A percentile compares a stretch with the other conserved stretches of the same genome.
Conservation (phyloP, 306 rosid genomes). For the Quillaja saponaria region DNA sequence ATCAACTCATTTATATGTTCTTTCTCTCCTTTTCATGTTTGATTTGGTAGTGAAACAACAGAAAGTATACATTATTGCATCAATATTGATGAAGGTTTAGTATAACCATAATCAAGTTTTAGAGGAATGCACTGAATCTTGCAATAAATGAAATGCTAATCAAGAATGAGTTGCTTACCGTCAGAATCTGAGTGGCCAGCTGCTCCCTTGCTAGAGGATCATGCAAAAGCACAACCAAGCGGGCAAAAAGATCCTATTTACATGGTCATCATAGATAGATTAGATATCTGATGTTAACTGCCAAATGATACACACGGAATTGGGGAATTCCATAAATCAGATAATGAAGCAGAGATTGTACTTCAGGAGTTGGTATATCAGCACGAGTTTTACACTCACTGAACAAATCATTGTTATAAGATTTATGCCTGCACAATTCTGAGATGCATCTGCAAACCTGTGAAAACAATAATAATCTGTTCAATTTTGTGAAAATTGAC, state of each 20-base stretch:
- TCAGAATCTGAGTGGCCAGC: slow-evolving; percentile 83
- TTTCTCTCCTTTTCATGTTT: too few relatives aligned
- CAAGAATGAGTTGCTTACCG: slow-evolving; percentile 58
- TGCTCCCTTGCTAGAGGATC: slow-evolving; percentile 92
- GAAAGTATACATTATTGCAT: neutral
- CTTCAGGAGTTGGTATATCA: slow-evolving; percentile 86
- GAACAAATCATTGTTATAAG: slow-evolving; percentile 58
- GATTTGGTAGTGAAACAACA: neutral
- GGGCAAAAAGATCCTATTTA: slow-evolving; percentile 86
- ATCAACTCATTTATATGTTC: slow-evolving; percentile 14
- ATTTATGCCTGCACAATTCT: slow-evolving; percentile 81
- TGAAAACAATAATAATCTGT: slow-evolving; percentile 27
- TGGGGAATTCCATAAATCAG: too few relatives aligned
- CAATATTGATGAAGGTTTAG: too few relatives aligned
- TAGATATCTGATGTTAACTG: too few relatives aligned
- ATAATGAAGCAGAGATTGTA: slow-evolving; percentile 24
- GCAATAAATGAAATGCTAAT: too few relatives aligned
- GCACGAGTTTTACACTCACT: slow-evolving; percentile 71
- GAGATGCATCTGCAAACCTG: slow-evolving; percentile 98
- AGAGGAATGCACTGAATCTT: slow-evolving; percentile 14
- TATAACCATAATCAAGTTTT: slow-evolving; percentile 9
- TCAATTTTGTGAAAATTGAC: slow-evolving; percentile 25
- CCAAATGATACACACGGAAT: too few relatives aligned
- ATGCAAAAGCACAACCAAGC: slow-evolving; percentile 90
- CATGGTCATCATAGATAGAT: slow-evolving; percentile 38